Base-by-base conservation (phyloP, 2,329 filamentous ascomycete species). In the Alternaria hordeiaustralica region DNA sequence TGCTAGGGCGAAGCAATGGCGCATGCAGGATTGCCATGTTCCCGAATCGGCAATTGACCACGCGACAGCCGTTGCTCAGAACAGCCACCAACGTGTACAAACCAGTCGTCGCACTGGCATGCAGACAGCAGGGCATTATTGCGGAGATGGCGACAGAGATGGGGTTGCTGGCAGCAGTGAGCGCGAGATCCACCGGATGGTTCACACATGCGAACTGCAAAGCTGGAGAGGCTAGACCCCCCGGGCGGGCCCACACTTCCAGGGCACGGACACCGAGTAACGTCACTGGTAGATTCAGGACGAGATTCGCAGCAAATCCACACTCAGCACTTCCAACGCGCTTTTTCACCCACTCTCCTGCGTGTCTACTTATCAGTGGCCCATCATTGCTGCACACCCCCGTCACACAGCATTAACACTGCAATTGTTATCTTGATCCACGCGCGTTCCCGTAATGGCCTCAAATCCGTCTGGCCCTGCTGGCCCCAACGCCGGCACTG, bases 401-500 rank as follows among this genome's bases (percentile, higher is more conserved):
- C 28, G 15, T 46, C 33, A 23, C 18, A 6, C 58, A n/a, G 43
- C 26, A 15, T n/a, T 49, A 20, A 21, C 12, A 18, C 21, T 49
- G 43, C 53, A 58, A 65, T 61, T 67, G 57, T 44, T 54, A 53
- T 50, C 45, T 28, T 36, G 45, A 43, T 23, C 15, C 15, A 43
- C 36, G 58, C 61, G 55, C 61, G 6, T 43, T 21, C 30, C 20
- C 55, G 57, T 61, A 58, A 74, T 73, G 71, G 61, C 67, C 50
- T 60, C 67, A 20, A 71, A 64, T 64, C 63, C 69, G 36, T 36
- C 58, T 33, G 61, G 62, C 54, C 58, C 58, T 54, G 55, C 58
- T 28, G 63, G 60, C 51, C 43, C 49, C 30, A 56, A 58, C 54
- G 44, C 67, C 30, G 63, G 61, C 50, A 50, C 55, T 28, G 59